Evolutionary conservation across 169 alveolate species (phyloP).

Genomic region (Cryptosporidium meleagridis): DNA sequence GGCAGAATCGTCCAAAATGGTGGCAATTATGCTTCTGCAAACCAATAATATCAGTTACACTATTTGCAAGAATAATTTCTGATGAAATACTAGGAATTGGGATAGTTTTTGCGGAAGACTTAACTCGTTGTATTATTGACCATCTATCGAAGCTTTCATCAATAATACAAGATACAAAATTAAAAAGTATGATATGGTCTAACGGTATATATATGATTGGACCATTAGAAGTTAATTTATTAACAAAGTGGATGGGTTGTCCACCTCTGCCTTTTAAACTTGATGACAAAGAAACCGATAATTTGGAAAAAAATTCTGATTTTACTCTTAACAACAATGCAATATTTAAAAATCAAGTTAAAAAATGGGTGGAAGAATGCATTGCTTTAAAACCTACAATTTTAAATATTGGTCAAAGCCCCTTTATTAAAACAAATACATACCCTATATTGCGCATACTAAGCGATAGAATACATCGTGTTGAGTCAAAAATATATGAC

Average conservation of each 20-base stretch:
- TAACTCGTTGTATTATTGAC: slow-evolving; percentile 67
- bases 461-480: slow-evolving; percentile 68
- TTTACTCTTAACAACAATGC: slow-evolving; percentile 29
- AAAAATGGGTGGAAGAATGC: slow-evolving; percentile 67
- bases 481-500: slow-evolving; percentile 65
- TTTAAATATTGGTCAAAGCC: slow-evolving; percentile 58
- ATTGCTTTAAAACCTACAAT: slow-evolving; percentile 55
- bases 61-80: slow-evolving; percentile 64
- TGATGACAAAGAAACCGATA: neutral
- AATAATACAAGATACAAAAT: neutral
- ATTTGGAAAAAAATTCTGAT: neutral
- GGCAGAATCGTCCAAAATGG: slow-evolving; percentile 46
- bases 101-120: slow-evolving; percentile 65
- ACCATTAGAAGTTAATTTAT: slow-evolving; percentile 49
- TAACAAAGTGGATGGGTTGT: slow-evolving; percentile 67
- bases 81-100: slow-evolving; percentile 72
- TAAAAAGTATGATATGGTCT: slow-evolving; percentile 37
- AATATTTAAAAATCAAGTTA: slow-evolving; percentile 46
- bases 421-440: slow-evolving; percentile 30
- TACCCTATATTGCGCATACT: slow-evolving; percentile 57
- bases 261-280: slow-evolving; percentile 61
- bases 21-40: slow-evolving; percentile 70
- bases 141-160: slow-evolving; percentile 22
- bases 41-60: slow-evolving; percentile 65
- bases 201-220: slow-evolving; percentile 74